A percentile compares a stretch with the other conserved stretches of the same genome.
Evolutionary conservation across 768 basidiomycete species (phyloP).

Genomic region (Phylloporus arenicola): DNA sequence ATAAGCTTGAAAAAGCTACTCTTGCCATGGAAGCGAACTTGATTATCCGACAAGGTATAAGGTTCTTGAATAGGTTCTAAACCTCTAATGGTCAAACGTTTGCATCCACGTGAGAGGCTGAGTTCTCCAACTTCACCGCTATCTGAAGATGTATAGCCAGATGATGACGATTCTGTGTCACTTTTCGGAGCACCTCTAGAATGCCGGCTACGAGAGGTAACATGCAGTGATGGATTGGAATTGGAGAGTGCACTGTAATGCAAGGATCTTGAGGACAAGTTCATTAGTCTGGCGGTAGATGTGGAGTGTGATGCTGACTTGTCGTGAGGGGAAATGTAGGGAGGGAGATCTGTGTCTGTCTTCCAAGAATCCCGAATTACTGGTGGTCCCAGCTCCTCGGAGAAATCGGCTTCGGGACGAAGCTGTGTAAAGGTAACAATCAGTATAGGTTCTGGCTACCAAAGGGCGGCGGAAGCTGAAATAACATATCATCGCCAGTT

Average conservation of each 20-base stretch:
- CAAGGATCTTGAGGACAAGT: conserved; percentile 8
- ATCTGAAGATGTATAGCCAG: conserved; percentile 29
- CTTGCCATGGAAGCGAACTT: conserved; percentile 56
- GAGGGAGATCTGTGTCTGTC: conserved; percentile 18
- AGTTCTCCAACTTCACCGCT: conserved; percentile 36
- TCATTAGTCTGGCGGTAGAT: conserved; percentile 12
- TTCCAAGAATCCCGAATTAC: conserved; percentile 65
- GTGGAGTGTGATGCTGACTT: conserved; percentile 20
- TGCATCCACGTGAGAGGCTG: conserved; percentile 36
- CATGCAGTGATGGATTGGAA: conserved; percentile 6
- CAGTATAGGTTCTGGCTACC: conserved; percentile 3
- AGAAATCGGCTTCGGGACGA: conserved; percentile 57
- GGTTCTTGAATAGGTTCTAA: conserved; percentile 34
- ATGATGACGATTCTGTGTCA: conserved; percentile 27
- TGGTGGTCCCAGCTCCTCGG: conserved; percentile 56
- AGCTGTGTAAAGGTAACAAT: conserved; percentile 38
- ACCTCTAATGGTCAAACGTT: conserved; percentile 34
- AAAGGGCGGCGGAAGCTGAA: neutral
- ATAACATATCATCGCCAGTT: neutral
- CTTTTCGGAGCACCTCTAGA: conserved; percentile 22
- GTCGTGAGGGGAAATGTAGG: conserved; percentile 13
- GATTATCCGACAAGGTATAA: conserved; percentile 32
- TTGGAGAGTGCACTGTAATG: conserved; percentile 6
- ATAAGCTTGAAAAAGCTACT: conserved; percentile 55
- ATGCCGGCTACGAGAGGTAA: conserved; percentile 7